Evolutionary conservation across 73 alveolate species (phyloP).

Genomic region (Paramecium caudatum): DNA sequence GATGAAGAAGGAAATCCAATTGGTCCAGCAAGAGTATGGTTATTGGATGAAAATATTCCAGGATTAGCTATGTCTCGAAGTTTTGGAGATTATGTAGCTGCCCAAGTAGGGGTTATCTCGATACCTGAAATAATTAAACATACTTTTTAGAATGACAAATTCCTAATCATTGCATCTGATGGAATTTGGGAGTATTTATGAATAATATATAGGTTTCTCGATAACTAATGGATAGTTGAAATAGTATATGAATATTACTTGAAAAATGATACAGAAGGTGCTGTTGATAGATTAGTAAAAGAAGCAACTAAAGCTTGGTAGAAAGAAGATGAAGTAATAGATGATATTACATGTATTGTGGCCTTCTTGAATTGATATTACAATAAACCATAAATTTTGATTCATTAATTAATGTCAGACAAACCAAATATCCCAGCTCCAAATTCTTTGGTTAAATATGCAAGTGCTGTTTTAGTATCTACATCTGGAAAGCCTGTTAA

Average conservation of each 20-base stretch:
- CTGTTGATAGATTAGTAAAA: constrained; percentile 90
- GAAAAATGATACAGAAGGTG: constrained; percentile 89
- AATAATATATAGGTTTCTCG: constrained; percentile 55
- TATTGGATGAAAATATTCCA: constrained; percentile 89
- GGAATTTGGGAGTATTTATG: constrained; percentile 94
- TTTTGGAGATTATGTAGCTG: constrained; percentile 85
- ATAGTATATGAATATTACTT: constrained; percentile 68
- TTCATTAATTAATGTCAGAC: constrained; percentile 50
- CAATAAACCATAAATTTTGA: not conserved
- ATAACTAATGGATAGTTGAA: constrained; percentile 67
- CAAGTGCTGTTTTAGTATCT: constrained; percentile 75
- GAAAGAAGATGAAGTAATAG: constrained; percentile 92
- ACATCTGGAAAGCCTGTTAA: constrained; percentile 74
- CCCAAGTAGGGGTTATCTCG: constrained; percentile 79
- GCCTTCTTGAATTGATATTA: constrained; percentile 70
- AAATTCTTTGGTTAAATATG: constrained; percentile 75
- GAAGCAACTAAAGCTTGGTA: constrained; percentile 94
- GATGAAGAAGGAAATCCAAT: constrained; percentile 81
- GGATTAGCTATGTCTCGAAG: constrained; percentile 91
- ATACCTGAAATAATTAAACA: constrained; percentile 80
- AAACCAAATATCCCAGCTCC: constrained; percentile 76
- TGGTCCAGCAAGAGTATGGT: constrained; percentile 97
- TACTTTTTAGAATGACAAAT: constrained; percentile 88
- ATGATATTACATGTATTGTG: constrained; percentile 96
- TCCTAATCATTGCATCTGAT: constrained; percentile 93